Conservation (phyloP, 352 stramenopile species). For the Phytophthora sojae region DNA sequence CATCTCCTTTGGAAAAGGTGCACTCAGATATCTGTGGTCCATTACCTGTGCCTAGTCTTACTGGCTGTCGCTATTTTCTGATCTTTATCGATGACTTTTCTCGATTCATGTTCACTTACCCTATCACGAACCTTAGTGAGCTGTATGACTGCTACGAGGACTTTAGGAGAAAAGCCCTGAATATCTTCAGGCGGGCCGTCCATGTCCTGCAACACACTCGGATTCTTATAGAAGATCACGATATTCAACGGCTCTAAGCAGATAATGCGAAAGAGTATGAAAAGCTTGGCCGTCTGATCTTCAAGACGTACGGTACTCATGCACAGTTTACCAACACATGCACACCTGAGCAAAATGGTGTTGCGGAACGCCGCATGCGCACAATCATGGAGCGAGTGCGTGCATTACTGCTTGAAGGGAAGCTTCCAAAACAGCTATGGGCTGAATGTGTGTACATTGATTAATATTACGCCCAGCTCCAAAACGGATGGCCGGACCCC, state of each 20-base stretch:
- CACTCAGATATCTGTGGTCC: conserved; percentile 23
- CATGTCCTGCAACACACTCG: conserved; percentile 3
- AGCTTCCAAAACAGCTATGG: no score
- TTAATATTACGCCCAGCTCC: not conserved
- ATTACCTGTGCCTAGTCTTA: conserved; percentile 14
- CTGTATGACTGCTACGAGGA: conserved; percentile 28
- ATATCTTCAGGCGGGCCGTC: conserved; percentile 11
- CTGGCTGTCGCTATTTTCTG: conserved; percentile 22
- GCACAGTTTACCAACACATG: conserved; percentile 24
- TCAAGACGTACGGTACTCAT: conserved; percentile 21
- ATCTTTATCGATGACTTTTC: conserved; percentile 33
- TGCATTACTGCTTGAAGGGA: not conserved
- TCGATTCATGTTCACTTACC: conserved; percentile 32
- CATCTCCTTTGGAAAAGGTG: conserved; percentile 17
- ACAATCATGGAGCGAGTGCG: conserved; percentile 19
- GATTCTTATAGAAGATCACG: not conserved
- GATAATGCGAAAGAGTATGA: conserved; percentile 22
- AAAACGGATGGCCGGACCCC: not conserved
- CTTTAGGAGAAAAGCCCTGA: conserved; percentile 4
- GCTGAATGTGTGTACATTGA: no score
- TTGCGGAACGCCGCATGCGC: conserved; percentile 23
- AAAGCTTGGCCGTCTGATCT: conserved; percentile 17
- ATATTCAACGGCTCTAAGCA: conserved; percentile 5
- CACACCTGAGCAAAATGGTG: conserved; percentile 23
- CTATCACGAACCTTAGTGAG: conserved; percentile 14